These are phyloP conservation scores for Malassezia restricta DNA, from an alignment of 1,284 basidiomycete genomes.

Conservation along the genomic window DNA sequence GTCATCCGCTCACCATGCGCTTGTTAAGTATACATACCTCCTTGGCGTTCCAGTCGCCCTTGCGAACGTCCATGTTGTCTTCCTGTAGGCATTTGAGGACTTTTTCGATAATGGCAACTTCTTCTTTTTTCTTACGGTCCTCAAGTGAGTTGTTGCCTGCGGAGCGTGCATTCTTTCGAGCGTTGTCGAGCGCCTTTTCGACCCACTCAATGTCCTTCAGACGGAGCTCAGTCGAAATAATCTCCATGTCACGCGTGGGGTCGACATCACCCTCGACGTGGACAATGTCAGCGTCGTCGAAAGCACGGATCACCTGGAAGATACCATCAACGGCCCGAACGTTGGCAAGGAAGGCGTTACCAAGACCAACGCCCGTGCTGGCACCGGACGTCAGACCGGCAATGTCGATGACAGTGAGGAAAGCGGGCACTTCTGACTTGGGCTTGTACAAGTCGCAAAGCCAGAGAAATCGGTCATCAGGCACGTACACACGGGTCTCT, in stretches of 20 bases:
- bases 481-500: constrained; percentile 83
- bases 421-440: constrained; percentile 72
- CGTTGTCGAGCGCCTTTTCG: constrained; percentile 69
- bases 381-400: constrained; percentile 92
- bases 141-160: constrained; percentile 66
- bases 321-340: constrained; percentile 98
- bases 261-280: constrained; percentile 98
- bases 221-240: constrained; percentile 67
- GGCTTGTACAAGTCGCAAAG: constrained; percentile 85
- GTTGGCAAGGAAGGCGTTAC: constrained; percentile 94
- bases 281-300: constrained; percentile 96
- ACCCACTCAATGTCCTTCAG: constrained; percentile 99
- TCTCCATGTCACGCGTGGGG: constrained; percentile 92
- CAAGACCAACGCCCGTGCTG: constrained; percentile 92
- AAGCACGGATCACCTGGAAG: constrained; percentile 95
- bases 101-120: constrained; percentile 74
- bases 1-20: constrained; percentile 53
- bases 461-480: constrained; percentile 89
- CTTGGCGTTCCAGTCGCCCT: constrained; percentile 89
- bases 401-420: constrained; percentile 96
- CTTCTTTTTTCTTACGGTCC: constrained; percentile 92
- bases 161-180: constrained; percentile 32
- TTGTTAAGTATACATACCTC: constrained; percentile 60
- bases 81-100: constrained; percentile 66
- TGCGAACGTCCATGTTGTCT: constrained; percentile 82